phyloP scores from a whole-genome alignment of 805 yeast species.

The Wickerhamomyces strasburgensis region DNA sequence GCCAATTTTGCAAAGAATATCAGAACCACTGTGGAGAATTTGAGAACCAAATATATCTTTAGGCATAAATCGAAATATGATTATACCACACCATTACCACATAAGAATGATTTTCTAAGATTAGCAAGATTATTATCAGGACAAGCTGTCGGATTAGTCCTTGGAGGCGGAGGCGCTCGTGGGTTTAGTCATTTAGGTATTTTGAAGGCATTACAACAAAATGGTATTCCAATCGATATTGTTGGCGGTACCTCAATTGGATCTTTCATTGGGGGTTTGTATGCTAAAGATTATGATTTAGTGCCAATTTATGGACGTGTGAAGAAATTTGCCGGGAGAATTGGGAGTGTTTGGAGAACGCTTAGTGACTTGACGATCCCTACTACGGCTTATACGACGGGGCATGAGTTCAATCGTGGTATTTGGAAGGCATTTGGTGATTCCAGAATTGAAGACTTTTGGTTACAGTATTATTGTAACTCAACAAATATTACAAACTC shows the following conservation, averaged over 20 bases:
- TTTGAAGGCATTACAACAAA: conserved; percentile 82
- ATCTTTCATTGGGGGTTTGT: conserved; percentile 90
- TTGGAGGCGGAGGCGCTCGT: conserved; percentile 98
- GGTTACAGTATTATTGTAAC: conserved; percentile 85
- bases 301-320: conserved; percentile 90
- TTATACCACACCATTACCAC: conserved; percentile 36
- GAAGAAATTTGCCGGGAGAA: conserved; percentile 77
- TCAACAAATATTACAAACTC: conserved; percentile 95
- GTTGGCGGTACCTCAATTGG: conserved; percentile 98
- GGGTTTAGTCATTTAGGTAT: conserved; percentile 92
- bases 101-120: conserved; percentile 85
- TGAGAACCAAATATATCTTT: conserved; percentile 28
- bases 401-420: conserved; percentile 95
- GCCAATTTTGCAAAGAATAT: conserved; percentile 22
- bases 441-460: conserved; percentile 88
- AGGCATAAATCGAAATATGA: conserved; percentile 6
- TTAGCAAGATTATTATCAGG: conserved; percentile 87
- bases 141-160: conserved; percentile 87
- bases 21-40: conserved; percentile 32
- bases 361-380: conserved; percentile 86
- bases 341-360: conserved; percentile 83
- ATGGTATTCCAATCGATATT: conserved; percentile 89
- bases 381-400: conserved; percentile 90
- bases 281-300: conserved; percentile 86
- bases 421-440: conserved; percentile 97